Evolutionary conservation across 257 asterid genomes (phyloP).

Genomic region (Penstemon newberryi): DNA sequence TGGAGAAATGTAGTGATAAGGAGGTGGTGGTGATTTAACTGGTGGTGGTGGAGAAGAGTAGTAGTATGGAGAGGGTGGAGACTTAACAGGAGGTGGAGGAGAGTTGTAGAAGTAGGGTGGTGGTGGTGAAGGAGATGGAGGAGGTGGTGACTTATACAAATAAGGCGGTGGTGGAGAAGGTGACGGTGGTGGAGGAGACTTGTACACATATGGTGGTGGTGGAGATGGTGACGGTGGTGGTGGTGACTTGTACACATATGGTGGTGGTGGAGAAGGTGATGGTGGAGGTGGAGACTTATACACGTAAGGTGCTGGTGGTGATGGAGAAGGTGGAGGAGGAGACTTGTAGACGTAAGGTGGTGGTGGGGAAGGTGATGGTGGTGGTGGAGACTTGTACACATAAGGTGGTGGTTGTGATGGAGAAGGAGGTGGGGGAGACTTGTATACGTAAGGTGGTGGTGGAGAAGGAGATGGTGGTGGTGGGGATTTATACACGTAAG

Average conservation of each 20-base stretch:
- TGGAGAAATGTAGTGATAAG: constrained; percentile 36
- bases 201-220: constrained; percentile 35
- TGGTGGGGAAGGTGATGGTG: constrained; percentile 32
- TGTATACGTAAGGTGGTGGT: constrained; percentile 42
- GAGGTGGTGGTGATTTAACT: constrained; percentile 26
- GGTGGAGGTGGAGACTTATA: constrained; percentile 44
- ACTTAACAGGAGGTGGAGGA: constrained; percentile 29
- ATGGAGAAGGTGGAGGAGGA: constrained; percentile 37
- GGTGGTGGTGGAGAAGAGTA: constrained; percentile 19
- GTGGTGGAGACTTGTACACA: constrained; percentile 32
- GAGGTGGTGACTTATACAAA: constrained; percentile 38
- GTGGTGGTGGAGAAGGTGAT: constrained; percentile 19
- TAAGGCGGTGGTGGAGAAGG: constrained; percentile 27
- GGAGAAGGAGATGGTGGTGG: constrained; percentile 26
- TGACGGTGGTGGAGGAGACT: constrained; percentile 44
- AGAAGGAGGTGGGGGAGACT: constrained; percentile 43
- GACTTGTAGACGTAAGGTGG: constrained; percentile 40
- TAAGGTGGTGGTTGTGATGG: constrained; percentile 42
- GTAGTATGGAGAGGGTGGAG: constrained; percentile 28
- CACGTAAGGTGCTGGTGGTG: constrained; percentile 41
- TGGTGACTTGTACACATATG: constrained; percentile 33
- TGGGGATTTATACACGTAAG: constrained; percentile 32
- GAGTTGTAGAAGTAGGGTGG: constrained; percentile 30
- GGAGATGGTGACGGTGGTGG: constrained; percentile 37
- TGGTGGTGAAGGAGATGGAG: constrained; percentile 32